These are phyloP conservation scores for Cyberlindnera meyerae DNA, from an alignment of 805 yeast species.

Conservation along the genomic window DNA sequence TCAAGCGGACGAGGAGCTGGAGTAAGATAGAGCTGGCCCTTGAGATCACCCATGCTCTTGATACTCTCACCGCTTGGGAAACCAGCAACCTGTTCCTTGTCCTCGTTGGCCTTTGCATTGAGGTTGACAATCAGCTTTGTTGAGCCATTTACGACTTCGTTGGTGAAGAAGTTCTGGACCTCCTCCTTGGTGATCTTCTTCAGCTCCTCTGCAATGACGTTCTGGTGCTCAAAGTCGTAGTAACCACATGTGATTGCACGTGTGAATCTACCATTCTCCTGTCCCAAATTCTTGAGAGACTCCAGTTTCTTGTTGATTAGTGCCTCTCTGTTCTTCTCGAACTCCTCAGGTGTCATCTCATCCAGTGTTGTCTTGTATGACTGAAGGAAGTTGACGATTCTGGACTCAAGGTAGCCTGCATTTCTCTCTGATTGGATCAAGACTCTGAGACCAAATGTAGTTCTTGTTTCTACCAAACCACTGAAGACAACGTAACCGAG, in stretches of 20 bases:
- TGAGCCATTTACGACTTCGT: slow-evolving; percentile 34
- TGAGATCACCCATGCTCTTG: slow-evolving; percentile 48
- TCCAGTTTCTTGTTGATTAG: slow-evolving; percentile 60
- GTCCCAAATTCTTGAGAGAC: slow-evolving; percentile 70
- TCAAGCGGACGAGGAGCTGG: slow-evolving; percentile 56
- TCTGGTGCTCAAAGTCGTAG: slow-evolving; percentile 65
- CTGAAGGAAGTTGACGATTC: slow-evolving; percentile 66
- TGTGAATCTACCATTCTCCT: slow-evolving; percentile 68
- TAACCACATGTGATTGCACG: slow-evolving; percentile 66
- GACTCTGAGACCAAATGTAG: slow-evolving; percentile 67
- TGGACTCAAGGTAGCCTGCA: slow-evolving; percentile 64
- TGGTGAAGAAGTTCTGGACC: slow-evolving; percentile 48
- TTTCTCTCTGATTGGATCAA: slow-evolving; percentile 81
- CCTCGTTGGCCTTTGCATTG: slow-evolving; percentile 39
- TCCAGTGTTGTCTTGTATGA: slow-evolving; percentile 41
- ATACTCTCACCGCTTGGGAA: slow-evolving; percentile 49
- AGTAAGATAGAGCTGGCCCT: slow-evolving; percentile 47
- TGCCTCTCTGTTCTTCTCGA: slow-evolving; percentile 63
- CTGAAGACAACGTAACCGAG: slow-evolving; percentile 92
- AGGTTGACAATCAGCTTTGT: slow-evolving; percentile 56
- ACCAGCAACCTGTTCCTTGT: slow-evolving; percentile 24
- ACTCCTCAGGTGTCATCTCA: slow-evolving; percentile 58
- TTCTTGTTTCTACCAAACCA: slow-evolving; percentile 61
- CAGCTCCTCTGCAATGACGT: slow-evolving; percentile 52
- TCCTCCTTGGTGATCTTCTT: slow-evolving; percentile 51